Evolutionary conservation across 2,329 filamentous ascomycete genomes (phyloP).

Genomic region (Tolypocladium pustulatum): DNA sequence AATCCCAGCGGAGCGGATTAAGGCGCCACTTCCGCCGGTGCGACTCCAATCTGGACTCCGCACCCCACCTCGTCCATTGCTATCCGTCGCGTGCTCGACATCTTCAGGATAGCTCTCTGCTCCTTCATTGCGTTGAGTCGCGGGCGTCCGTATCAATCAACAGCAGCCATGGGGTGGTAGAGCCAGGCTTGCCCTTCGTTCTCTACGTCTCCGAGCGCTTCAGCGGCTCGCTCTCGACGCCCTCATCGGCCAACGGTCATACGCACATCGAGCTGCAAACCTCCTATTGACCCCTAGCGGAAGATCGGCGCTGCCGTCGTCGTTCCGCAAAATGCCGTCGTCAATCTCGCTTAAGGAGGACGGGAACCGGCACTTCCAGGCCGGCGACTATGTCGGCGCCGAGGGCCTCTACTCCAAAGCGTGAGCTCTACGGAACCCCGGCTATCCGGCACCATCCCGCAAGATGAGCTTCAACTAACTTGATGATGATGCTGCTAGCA

Average conservation of each 20-base stretch:
- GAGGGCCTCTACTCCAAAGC: slow-evolving; percentile 65
- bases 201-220: neutral
- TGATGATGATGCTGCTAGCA: slow-evolving; percentile 34
- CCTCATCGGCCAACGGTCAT: neutral
- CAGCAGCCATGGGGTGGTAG: neutral
- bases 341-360: slow-evolving; percentile 39
- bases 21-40: neutral
- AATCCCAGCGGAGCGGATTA: neutral
- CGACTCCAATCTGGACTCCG: neutral
- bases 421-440: slow-evolving; percentile 26
- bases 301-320: neutral
- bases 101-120: neutral
- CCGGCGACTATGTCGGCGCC: slow-evolving; percentile 53
- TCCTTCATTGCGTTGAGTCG: neutral
- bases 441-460: neutral
- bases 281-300: neutral
- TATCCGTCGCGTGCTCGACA: neutral
- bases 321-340: slow-evolving; percentile 16
- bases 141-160: neutral
- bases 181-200: neutral
- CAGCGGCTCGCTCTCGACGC: neutral
- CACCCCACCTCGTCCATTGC: neutral
- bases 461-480: neutral
- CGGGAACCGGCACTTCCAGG: slow-evolving; percentile 56
- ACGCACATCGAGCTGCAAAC: neutral